phyloP scores from a whole-genome alignment of 140 eudicot species.

The Anethum foeniculum region DNA sequence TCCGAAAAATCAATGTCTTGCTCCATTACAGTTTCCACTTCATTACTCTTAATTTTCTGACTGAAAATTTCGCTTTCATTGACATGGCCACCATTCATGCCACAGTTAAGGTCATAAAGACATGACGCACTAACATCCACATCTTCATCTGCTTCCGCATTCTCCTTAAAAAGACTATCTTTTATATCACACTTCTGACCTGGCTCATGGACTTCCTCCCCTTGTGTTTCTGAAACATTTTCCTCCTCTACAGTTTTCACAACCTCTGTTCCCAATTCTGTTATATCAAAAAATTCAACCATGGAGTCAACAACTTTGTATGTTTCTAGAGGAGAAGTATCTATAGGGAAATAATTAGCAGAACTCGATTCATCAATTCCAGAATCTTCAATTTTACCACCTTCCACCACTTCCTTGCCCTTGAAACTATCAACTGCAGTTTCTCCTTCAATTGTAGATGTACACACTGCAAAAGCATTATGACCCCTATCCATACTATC shows the following conservation, averaged over 20 bases:
- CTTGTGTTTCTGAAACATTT: neutral
- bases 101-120: neutral
- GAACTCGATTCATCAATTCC: neutral
- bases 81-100: neutral
- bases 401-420: conserved; percentile 12
- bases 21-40: conserved; percentile 7
- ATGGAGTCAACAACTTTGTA: conserved; percentile 6
- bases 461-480: neutral
- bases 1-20: conserved; percentile 7
- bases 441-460: conserved; percentile 5
- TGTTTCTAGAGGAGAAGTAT: neutral
- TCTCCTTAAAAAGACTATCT: neutral
- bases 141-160: conserved; percentile 4
- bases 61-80: neutral
- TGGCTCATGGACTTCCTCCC: neutral
- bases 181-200: neutral
- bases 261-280: neutral
- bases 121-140: neutral
- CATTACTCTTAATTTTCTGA: conserved; percentile 5
- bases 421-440: neutral
- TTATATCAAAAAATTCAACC: neutral
- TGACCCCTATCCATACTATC: neutral
- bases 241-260: neutral
- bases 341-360: neutral
- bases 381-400: neutral